phyloP scores from a whole-genome alignment of 2,329 filamentous ascomycete genomes.

The Lachnellula arida region DNA sequence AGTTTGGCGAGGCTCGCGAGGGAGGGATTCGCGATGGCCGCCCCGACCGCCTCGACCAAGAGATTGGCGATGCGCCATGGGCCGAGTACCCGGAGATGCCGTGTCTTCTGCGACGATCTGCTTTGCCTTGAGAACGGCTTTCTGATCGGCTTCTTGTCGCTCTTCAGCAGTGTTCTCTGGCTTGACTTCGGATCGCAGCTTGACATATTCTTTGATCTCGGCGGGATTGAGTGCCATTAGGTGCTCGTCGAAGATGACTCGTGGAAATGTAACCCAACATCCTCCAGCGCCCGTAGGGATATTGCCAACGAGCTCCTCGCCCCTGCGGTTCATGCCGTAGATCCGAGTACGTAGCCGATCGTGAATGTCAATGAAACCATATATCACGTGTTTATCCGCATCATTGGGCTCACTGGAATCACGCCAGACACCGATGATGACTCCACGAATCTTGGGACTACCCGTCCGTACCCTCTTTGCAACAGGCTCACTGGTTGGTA shows the following conservation, averaged over 20 bases:
- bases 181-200: conserved; percentile 42
- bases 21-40: conserved; percentile 20
- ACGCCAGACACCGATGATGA: conserved; percentile 54
- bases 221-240: conserved; percentile 51
- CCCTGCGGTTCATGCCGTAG: conserved; percentile 44
- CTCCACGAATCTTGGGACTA: conserved; percentile 22
- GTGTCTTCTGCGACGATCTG: conserved; percentile 19
- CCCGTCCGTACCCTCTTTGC: conserved; percentile 21
- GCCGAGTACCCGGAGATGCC: conserved; percentile 15
- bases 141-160: conserved; percentile 17
- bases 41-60: conserved; percentile 12
- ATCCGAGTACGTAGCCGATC: conserved; percentile 58
- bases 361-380: conserved; percentile 58
- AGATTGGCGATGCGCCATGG: conserved; percentile 20
- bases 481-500: conserved; percentile 15
- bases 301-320: conserved; percentile 41
- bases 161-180: conserved; percentile 19
- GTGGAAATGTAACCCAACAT: conserved; percentile 61
- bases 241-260: conserved; percentile 54
- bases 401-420: conserved; percentile 48
- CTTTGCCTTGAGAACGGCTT: conserved; percentile 26
- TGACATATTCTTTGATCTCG: conserved; percentile 59
- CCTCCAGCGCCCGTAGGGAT: conserved; percentile 54
- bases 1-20: conserved; percentile 15
- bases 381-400: conserved; percentile 51